Base-by-base conservation (phyloP, 225 moss, liverwort and hornwort genomes). In the Climacium dendroides region DNA sequence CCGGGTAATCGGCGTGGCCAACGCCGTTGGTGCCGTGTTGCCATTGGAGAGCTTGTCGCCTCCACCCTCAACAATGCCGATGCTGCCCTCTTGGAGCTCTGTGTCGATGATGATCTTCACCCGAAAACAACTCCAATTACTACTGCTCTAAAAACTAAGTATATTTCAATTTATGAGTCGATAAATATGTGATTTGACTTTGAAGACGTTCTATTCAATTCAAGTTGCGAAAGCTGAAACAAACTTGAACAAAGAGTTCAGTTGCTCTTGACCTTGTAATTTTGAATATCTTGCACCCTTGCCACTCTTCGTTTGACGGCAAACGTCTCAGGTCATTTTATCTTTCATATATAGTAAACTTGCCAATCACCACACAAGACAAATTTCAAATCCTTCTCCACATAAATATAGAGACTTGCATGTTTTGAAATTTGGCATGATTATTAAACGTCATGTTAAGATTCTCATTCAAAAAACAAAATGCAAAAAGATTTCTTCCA, bases 301-400 rank as follows among this genome's bases (percentile, higher is more conserved):
- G 50, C 13, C 5, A 22, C 5, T 5, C 34, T 50, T 52, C 1
- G 3, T 23, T 35, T 35, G 34, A 13, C 1, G 19, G 0, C 0
- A 32, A 0, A 0, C 11, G 2, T 11, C 1, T 34, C 0, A 50
- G 2, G 35, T 14, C 3, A 34, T 35, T 9, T 75, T 35, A 53
- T 20, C 4, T 50, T 74, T 34, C 13, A 2, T 20, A 20, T 19
- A 19, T n/a, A n/a, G 45, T 45, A 45, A 45, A 45, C 45, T 45
- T 45, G 45, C 45, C 45, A 45, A 45, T 45, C 45, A 45, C 45
- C 45, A 8, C 45, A 45, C 45, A 45, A 45, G 45, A 45, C 45
- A 45, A 45, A 45, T 6, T 45, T 45, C 45, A 45, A 45, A 8
- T 45, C 45, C 45, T 45, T 45, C 45, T 45, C 8, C 45, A 45